Evolutionary conservation across 2,329 filamentous ascomycete genomes (phyloP), one percentile per base, ranked within the genome.

Genomic region (Cercospora zeae-maydis): DNA sequence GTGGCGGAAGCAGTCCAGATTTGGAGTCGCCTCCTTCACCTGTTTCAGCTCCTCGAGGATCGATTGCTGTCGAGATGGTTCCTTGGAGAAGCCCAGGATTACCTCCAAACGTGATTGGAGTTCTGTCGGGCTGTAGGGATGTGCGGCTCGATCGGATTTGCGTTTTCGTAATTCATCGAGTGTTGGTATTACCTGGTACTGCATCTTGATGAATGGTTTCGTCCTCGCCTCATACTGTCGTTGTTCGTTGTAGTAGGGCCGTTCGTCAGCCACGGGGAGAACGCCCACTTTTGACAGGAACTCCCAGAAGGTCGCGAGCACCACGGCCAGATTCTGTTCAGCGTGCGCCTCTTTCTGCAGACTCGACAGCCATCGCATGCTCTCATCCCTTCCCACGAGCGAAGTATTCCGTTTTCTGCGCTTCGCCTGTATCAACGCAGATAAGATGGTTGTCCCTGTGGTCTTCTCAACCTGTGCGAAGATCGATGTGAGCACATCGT

Each of bases 221-320:
- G 96, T 95, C 63, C 93, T 89, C 9, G 96, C 78, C 68, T 95
- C 89, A 74, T 95, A 93, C 11, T 91, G 86, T 4, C 92, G 78
- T 33, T 81, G 77, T 62, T 89, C 84, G 14, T 83, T 84, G 61
- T 87, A 85, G 73, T 92, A 96, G 0, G 88, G 87, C 1, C 47
- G 45, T 16, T 52, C 16, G 13, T 30, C 34, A 4, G 85, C 79
- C 0, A 76, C 75, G 4, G 81, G 84, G 69, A 92, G 68, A 31
- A 84, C 70, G 0, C 73, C 67, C 6, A 89, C 80, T 8, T 89
- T 87, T 30, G 80, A 74, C 1, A 95, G 79, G 0, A 87, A 80
- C 0, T 84, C 84, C 75, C 92, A 93, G 19, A 96, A 79, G 52
- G 84, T 62, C 24, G 65, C 68, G 1, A 75, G 71, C 54, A 78